Evolutionary conservation across 768 basidiomycete species (phyloP), one percentile per base, ranked within the genome.

Genomic region (Boletus tylopilopsis): DNA sequence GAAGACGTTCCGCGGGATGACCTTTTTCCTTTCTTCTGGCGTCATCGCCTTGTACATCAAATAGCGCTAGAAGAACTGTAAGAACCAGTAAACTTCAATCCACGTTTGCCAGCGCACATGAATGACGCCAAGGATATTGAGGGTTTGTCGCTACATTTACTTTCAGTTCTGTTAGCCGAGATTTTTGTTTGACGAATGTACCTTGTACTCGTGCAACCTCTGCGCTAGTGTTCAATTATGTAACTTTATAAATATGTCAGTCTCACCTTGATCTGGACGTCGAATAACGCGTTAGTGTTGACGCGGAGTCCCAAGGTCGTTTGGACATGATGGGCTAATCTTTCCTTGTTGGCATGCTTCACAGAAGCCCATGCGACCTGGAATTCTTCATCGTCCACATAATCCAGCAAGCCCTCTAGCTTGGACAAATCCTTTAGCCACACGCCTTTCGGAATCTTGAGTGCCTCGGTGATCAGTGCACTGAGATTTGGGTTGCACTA

Each of bases 181-280:
- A 5, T 24, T 38, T 34, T 3, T 4, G 1, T 18, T 42, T 13
- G 19, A 22, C 2, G 32, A n/a, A 58, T 63, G n/a, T 42, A 81
- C 84, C 79, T 92, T 93, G 63, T 90, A 95, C 71, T 96, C 93
- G 56, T 97, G 94, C 54, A 95, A 71, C 59, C 95, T 82, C 86
- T 93, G 56, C 27, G 50, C 53, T 43, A 33, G 39, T 30, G 7
- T 12, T 42, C 15, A 18, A 32, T 62, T 36, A 57, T 29, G 19
- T 6, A 0, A 25, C 13, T 30, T 21, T 29, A 23, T 23, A 25
- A 21, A 13, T 10, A 30, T 6, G 40, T 5, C 1, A 10, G 7
- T 59, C 72, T 13, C 21, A 81, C 83, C 77, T 90, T 89, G 60
- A 92, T 89, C 69, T 92, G 92, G n/a, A 94, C 85, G 66, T 94